phyloP scores from a whole-genome alignment of 495 filamentous ascomycete species.

The Penicillium pancosmium region DNA sequence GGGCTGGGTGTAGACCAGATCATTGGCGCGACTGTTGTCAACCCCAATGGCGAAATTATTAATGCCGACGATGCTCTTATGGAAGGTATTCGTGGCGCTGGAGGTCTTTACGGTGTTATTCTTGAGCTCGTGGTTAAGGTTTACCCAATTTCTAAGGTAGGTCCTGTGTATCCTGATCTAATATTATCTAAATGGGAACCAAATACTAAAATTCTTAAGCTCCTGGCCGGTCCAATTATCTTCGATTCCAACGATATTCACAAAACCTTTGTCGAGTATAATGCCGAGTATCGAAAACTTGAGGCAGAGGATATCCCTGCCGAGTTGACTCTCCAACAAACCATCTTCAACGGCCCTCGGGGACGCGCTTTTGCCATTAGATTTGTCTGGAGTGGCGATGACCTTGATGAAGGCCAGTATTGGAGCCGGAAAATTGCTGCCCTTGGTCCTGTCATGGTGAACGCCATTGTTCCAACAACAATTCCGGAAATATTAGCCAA shows the following conservation, averaged over 20 bases:
- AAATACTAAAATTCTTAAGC: slow-evolving; percentile 11
- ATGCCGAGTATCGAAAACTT: slow-evolving; percentile 24
- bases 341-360: slow-evolving; percentile 24
- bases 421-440: slow-evolving; percentile 34
- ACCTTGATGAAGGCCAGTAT: slow-evolving; percentile 27
- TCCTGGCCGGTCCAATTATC: slow-evolving; percentile 37
- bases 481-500: slow-evolving; percentile 23
- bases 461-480: slow-evolving; percentile 32
- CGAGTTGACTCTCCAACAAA: slow-evolving; percentile 31
- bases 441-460: slow-evolving; percentile 27
- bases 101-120: slow-evolving; percentile 45
- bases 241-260: slow-evolving; percentile 33
- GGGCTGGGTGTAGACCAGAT: slow-evolving; percentile 48
- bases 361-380: slow-evolving; percentile 25
- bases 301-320: slow-evolving; percentile 23
- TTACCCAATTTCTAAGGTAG: slow-evolving; percentile 36
- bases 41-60: slow-evolving; percentile 35
- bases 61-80: slow-evolving; percentile 34
- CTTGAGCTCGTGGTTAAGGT: slow-evolving; percentile 42
- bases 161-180: slow-evolving; percentile 5
- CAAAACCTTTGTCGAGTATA: slow-evolving; percentile 25
- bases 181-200: not conserved
- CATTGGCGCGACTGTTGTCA: slow-evolving; percentile 40
- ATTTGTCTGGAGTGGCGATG: slow-evolving; percentile 36
- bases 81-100: slow-evolving; percentile 40